These are phyloP conservation scores for Cyclotella baltica DNA, from an alignment of 108 stramenopile genomes.

Conservation along the genomic window DNA sequence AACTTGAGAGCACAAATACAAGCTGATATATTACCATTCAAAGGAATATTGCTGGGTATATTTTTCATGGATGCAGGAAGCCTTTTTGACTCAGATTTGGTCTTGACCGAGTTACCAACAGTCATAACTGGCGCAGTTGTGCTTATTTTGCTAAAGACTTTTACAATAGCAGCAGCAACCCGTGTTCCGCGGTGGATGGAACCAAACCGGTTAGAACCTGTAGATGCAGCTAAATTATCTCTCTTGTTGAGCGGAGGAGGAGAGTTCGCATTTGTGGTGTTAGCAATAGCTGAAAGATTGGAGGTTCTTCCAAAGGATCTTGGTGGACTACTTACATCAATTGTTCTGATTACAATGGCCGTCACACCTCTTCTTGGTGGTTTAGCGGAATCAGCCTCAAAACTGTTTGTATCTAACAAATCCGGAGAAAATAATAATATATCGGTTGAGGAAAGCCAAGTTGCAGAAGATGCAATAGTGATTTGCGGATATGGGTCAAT, in stretches of 20 bases:
- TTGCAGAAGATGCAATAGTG: slow-evolving; percentile 68
- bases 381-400: slow-evolving; percentile 51
- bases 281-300: slow-evolving; percentile 68
- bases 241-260: slow-evolving; percentile 73
- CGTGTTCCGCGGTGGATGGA: slow-evolving; percentile 64
- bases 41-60: slow-evolving; percentile 76
- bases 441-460: slow-evolving; percentile 24
- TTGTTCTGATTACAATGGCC: slow-evolving; percentile 80
- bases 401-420: slow-evolving; percentile 29
- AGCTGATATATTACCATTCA: slow-evolving; percentile 80
- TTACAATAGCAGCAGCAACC: slow-evolving; percentile 51
- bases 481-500: slow-evolving; percentile 71
- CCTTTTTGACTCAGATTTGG: slow-evolving; percentile 65
- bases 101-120: slow-evolving; percentile 62
- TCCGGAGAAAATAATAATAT: not conserved
- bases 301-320: slow-evolving; percentile 65
- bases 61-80: slow-evolving; percentile 84
- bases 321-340: slow-evolving; percentile 65
- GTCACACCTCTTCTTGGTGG: slow-evolving; percentile 75
- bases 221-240: slow-evolving; percentile 63
- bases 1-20: slow-evolving; percentile 82
- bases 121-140: slow-evolving; percentile 61
- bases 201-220: slow-evolving; percentile 56
- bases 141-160: slow-evolving; percentile 61
- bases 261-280: slow-evolving; percentile 80